Conservation (phyloP, 108 stramenopile genomes). For the Conticribra guillardii region DNA sequence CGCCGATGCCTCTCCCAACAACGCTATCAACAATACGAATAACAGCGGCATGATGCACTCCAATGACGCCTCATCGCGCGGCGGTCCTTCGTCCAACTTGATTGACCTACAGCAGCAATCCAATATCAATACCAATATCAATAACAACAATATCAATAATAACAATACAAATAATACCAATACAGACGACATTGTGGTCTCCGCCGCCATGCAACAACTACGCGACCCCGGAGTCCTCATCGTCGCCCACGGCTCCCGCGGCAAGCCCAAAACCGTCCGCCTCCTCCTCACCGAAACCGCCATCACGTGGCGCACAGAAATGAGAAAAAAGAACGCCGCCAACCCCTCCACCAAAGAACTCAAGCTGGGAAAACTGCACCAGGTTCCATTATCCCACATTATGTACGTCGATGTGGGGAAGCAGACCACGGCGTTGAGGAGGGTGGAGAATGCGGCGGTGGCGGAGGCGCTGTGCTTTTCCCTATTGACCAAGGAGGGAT, state of each 20-base stretch:
- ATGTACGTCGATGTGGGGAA: constrained; percentile 92
- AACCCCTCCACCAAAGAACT: constrained; percentile 21
- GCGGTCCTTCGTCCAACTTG: background rate
- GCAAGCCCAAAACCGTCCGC: constrained; percentile 87
- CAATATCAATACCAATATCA: background rate
- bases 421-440: constrained; percentile 81
- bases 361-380: constrained; percentile 85
- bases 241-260: constrained; percentile 81
- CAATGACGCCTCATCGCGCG: background rate
- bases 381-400: constrained; percentile 83
- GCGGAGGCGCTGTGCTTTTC: constrained; percentile 80
- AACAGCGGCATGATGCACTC: background rate
- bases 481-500: constrained; percentile 86
- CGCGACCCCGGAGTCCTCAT: constrained; percentile 67
- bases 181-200: constrained; percentile 25
- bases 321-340: constrained; percentile 66
- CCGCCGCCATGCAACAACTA: constrained; percentile 77
- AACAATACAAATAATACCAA: constrained; percentile 7
- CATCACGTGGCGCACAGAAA: constrained; percentile 88
- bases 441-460: constrained; percentile 84
- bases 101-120: too few relatives aligned
- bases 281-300: constrained; percentile 77
- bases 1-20: background rate
- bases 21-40: background rate
- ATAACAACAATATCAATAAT: constrained; percentile 4